Base-by-base conservation (phyloP, 371 early-diverging fungal species). In the Mortierella sp. region DNA sequence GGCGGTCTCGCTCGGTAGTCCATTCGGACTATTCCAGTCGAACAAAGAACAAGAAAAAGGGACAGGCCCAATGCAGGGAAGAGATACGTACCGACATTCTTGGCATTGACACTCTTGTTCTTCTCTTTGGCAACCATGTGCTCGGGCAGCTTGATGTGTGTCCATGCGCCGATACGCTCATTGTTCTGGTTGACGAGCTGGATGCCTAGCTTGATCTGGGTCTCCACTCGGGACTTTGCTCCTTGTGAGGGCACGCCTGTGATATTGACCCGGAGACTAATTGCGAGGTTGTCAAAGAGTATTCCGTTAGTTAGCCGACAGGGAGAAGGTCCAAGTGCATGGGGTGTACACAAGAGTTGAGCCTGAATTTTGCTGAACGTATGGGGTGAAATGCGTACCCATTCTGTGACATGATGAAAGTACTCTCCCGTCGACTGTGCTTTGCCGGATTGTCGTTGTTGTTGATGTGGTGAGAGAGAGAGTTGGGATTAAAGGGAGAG, bases 181-280 rank as follows among this genome's bases (percentile, higher is more conserved):
- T 96, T 96, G 77, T 90, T 91, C 74, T 91, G 91, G n/a, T 95
- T 94, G 3, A 95, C 93, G 61, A 98, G 89, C 75, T 96, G 96
- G 72, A 98, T 90, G 69, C 97, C 96, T 40, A 97, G 89, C 74
- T 96, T 97, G 87, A 97, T 96, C 88, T 97, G 98, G 37, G 98
- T 98, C 88, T 98, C 97, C 40, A 98, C 98, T 24, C 97, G 89
- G 9, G 97, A 97, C 82, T 96, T 96, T 57, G 97, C 97, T 55
- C 97, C 96, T 70, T 85, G 81, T 34, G 48, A 67, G 21, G 86
- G 86, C 57, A 85, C 79, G 37, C 86, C 86, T 31, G 81, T 81
- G 71, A 85, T 76, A 67, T 85, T 81, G 77, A 85, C 81, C 46
- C 81, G 81, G 40, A 85, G 77, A 57, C 86, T 85, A 71, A 21